Evolutionary conservation across 495 filamentous ascomycete genomes (phyloP).

Genomic region (Staphylotrichum longicolle): DNA sequence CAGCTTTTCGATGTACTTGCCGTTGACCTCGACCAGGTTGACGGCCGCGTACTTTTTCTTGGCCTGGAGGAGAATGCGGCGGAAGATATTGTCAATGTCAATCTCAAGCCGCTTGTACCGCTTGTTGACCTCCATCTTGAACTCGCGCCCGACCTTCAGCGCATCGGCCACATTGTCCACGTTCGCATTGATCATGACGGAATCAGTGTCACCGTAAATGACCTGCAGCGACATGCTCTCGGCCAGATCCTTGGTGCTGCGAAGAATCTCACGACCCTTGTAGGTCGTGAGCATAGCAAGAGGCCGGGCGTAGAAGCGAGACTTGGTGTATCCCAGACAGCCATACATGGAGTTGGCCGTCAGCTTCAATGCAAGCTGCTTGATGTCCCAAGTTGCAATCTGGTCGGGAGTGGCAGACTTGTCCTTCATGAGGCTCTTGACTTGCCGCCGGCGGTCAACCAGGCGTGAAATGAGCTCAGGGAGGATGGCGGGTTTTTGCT

Average conservation of each 20-base stretch:
- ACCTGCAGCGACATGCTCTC: conserved; percentile 84
- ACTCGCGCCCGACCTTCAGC: conserved; percentile 73
- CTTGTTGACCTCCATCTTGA: conserved; percentile 74
- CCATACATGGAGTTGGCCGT: conserved; percentile 99
- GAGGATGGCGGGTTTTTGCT: conserved; percentile 75
- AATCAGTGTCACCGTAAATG: conserved; percentile 98
- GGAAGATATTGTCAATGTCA: conserved; percentile 97
- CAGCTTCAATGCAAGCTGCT: conserved; percentile 91
- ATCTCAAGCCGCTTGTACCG: conserved; percentile 89
- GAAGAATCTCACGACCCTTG: conserved; percentile 96
- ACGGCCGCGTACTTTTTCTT: conserved; percentile 99
- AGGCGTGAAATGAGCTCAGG: conserved; percentile 87
- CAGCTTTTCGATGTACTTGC: conserved; percentile 88
- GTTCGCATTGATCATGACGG: conserved; percentile 99
- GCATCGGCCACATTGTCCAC: conserved; percentile 90
- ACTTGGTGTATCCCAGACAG: conserved; percentile 92
- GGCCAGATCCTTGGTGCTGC: conserved; percentile 90
- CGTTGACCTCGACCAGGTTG: conserved; percentile 84
- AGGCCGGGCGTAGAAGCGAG: conserved; percentile 93
- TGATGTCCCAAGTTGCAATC: conserved; percentile 95
- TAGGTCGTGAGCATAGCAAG: conserved; percentile 93
- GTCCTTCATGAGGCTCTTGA: conserved; percentile 96
- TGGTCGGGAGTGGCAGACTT: conserved; percentile 81
- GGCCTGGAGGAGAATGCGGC: conserved; percentile 86
- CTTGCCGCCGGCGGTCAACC: conserved; percentile 80